phyloP scores from a whole-genome alignment of 169 alveolate genomes.

The Perkinsus olseni region DNA sequence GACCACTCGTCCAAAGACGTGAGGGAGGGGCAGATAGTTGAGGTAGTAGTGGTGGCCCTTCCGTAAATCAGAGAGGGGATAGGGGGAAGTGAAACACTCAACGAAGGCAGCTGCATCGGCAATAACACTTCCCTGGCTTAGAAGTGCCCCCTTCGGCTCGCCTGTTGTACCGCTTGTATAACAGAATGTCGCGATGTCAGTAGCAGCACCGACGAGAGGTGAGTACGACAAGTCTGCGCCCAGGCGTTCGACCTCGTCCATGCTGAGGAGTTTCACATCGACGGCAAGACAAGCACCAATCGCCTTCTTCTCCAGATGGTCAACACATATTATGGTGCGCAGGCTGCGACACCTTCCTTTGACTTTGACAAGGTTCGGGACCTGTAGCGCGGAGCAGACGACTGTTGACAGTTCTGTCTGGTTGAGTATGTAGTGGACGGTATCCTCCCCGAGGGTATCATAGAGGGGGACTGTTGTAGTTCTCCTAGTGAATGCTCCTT shows the following conservation, averaged over 20 bases:
- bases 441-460: slow-evolving; percentile 63
- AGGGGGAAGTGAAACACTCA: slow-evolving; percentile 37
- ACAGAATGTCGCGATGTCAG: slow-evolving; percentile 49
- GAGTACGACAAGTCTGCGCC: not conserved
- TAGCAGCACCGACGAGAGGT: slow-evolving; percentile 25
- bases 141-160: slow-evolving; percentile 78
- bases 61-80: slow-evolving; percentile 16
- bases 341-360: not conserved
- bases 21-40: slow-evolving; percentile 75
- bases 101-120: slow-evolving; percentile 15
- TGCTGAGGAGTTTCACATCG: not conserved
- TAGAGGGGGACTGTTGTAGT: slow-evolving; percentile 57
- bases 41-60: slow-evolving; percentile 41
- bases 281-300: not conserved
- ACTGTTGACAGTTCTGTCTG: slow-evolving; percentile 40
- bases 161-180: slow-evolving; percentile 88
- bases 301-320: no score
- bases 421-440: slow-evolving; percentile 43
- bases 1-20: slow-evolving; percentile 64
- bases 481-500: slow-evolving; percentile 47
- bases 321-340: no score
- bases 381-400: slow-evolving; percentile 34
- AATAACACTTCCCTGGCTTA: slow-evolving; percentile 59
- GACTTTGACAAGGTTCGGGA: not conserved
- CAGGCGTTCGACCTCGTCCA: not conserved